Evolutionary conservation across 257 asterid genomes (phyloP), one percentile per base, ranked within the genome.

Genomic region (Echites panduratus): DNA sequence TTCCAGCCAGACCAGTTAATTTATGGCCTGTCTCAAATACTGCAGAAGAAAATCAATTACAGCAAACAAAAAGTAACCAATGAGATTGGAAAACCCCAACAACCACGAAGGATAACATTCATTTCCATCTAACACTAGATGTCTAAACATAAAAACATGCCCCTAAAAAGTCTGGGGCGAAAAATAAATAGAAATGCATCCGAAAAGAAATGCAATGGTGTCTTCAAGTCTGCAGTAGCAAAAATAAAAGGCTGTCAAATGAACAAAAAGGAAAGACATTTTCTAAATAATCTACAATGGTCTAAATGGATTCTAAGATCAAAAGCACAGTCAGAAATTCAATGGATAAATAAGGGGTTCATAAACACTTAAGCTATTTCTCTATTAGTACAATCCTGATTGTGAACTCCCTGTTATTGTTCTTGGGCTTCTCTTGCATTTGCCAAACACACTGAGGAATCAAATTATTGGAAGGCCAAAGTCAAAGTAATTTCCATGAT

Each of bases 1-100:
- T 84, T 72, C 88, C 88, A 76, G 85, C 84, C 83, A 84, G 70
- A 38, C 88, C 88, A 67, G 78, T 81, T 54, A 81, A 74, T 24
- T 71, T 79, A 75, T 84, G 88, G 53, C 88, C 87, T 84, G 78
- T 70, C 10, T 13, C 48, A 56, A 41, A 57, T 24, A 44, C 58
- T 48, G 22, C 68, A 66, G 17, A 13, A 64, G 70, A 14, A 66
- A 64, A 69, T 54, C 49, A 52, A 58, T 71, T 44, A 61, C 26
- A 68, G 26, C 29, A 38, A 12, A 53, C 10, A 27, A 10, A 57
- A 24, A 2, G 40, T 3, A 9, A 16, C 20, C 4, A 58, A 58
- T 9, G 40, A 17, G 4, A 64, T 3, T 20, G 52, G 17, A 66
- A 72, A 29, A 19, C 27, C 50, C 70, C 38, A 32, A 32, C 13